Evolutionary conservation across 1,284 basidiomycete species (phyloP), one percentile per base, ranked within the genome.

Genomic region (Agroathelia rolfsii): DNA sequence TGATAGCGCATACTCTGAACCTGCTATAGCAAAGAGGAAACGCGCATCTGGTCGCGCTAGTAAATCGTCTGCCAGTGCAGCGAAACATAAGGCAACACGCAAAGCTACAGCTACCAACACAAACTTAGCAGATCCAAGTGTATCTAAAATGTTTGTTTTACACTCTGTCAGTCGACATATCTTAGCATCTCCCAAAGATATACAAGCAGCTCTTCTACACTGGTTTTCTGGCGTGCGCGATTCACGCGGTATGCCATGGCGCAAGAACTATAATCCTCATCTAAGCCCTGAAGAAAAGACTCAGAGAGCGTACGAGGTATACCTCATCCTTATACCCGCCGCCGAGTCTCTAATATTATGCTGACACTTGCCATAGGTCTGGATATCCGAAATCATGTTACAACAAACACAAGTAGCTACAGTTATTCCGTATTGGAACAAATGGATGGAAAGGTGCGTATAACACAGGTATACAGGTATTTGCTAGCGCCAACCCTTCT

Each of bases 371-470:
- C 15, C 20, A 24, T 31, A 88, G 78, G 83, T 87, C 8, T 87
- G 83, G 80, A 66, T 95, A 27, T 87, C 83, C 8, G 90, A 96
- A 55, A 83, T 96, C 42, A 97, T 97, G 94, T 69, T 96, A 5
- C 94, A 98, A 53, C 94, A 98, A 55, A 97, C 94, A 0, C 90
- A 92, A 51, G 83, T 87, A 15, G 70, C 64, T 3, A 94, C 90
- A 0, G 90, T 93, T 9, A 89, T 92, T 42, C 83, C 82, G 1
- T 95, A 92, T 55, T 94, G 86, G 56, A 77, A 76, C 29, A 68
- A 67, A 24, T 93, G 89, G 88, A 84, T 92, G 66, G 61, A 64
- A 43, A 79, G 66, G 81, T 84, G 44, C 37, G 68, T 60, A 17
- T 42, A 16, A 24, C 21, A 25, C 36, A 19, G 37, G 6, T 9